Percentiles rank a stretch among this genome's conserved stretches.
Conservation (phyloP, 768 basidiomycete genomes). For the Tricholoma bakamatsutake region DNA sequence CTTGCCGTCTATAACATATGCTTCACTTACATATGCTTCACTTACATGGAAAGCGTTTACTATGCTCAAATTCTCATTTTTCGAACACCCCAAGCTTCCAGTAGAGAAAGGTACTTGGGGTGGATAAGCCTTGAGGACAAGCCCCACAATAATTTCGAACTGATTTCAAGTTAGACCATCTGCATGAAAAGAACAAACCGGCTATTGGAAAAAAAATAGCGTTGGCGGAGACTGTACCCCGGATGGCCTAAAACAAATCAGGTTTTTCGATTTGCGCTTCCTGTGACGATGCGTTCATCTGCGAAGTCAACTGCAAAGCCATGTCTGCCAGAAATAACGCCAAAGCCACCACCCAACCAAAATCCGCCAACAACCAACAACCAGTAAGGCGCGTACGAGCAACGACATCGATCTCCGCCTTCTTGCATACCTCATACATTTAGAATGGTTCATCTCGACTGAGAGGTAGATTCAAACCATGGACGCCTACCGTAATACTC, state of each 20-base stretch:
- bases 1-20: background rate
- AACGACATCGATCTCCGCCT: conserved; percentile 8
- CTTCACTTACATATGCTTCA: too few relatives aligned
- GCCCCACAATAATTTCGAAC: conserved; percentile 18
- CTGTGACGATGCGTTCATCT: conserved; percentile 12
- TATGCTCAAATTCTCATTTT: conserved; percentile 9
- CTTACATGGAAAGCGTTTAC: conserved; percentile 6
- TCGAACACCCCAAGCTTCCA: conserved; percentile 12
- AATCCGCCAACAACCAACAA: conserved; percentile 11
- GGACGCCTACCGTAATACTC: too few relatives aligned
- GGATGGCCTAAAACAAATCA: conserved; percentile 22
- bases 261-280: conserved; percentile 15
- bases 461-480: too few relatives aligned
- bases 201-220: background rate
- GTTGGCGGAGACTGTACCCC: conserved; percentile 7
- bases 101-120: conserved; percentile 1
- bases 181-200: background rate
- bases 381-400: conserved; percentile 12
- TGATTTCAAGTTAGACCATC: conserved; percentile 18
- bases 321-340: conserved; percentile 2
- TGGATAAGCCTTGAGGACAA: conserved; percentile 12
- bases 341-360: conserved; percentile 10
- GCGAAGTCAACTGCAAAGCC: conserved; percentile 15
- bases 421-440: conserved; percentile 5
- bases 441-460: too few relatives aligned